Base-by-base conservation (phyloP, 257 asterid genomes). In the Pogostemon cablin region DNA sequence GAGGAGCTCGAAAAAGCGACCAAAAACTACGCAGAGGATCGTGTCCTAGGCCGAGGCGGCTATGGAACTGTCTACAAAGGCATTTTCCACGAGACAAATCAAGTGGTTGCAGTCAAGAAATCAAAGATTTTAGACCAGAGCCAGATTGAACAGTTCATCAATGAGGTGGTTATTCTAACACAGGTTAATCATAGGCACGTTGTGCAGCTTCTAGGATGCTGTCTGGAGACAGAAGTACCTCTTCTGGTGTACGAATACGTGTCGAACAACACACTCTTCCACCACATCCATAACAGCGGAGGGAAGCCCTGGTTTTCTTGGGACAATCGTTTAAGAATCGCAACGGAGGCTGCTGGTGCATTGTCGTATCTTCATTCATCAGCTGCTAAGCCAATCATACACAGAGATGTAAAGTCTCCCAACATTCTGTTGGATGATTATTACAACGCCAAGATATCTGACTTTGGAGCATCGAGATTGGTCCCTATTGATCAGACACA, bases 391-490 rank as follows among this genome's bases (percentile, higher is more conserved):
- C 70, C 64, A 0, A 39, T 74, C 12, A 66, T 65, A 4, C 73
- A 66, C 4, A 56, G 73, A 46, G 73, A 74, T 12, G 69, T 75
- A 8, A 75, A 75, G 47, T 58, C 69, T 0, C 32, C 57, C 8
- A 67, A 75, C 20, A 67, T 67, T 15, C n/a, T 67, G 35, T 10
- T 75, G 37, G 74, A 75, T 6, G 79, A 67, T n/a, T 67, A 5
- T 1, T 75, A 67, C 54, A 50, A 15, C 15, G 74, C 87, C 0
- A 86, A 86, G 54, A 82, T 83, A 55, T 46, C 86, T 3, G 87
- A 86, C 78, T 86, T 86, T 5, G 91, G 91, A 12, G 84, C 84
- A 0, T 86, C 91, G 6, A 86, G 86, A 67, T 62, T 83, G 46
- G 77, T 86, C 7, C 83, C 86, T 2, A 43, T 79, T 9, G 90